These are phyloP conservation scores for Hordeum marinum DNA, from an alignment of 176 grass and related monocot genomes.

Conservation along the genomic window DNA sequence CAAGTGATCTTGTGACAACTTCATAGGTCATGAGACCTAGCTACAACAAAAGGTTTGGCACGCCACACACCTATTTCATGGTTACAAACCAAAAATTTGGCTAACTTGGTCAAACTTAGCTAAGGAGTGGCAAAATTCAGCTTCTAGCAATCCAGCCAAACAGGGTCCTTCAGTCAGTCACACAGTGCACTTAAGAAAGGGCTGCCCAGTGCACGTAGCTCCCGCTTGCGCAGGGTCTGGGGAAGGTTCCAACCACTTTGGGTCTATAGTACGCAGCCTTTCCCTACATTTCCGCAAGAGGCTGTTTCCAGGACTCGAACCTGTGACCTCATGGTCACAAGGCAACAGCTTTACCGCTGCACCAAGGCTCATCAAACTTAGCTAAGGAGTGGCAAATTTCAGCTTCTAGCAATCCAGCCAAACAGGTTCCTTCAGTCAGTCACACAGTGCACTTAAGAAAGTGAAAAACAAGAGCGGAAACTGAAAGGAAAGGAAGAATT, in stretches of 20 bases:
- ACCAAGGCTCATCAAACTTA: no score
- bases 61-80: background rate
- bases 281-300: no score
- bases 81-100: background rate
- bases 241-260: no score
- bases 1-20: background rate
- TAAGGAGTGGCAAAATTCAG: background rate
- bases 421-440: background rate
- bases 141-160: background rate
- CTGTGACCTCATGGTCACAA: no score
- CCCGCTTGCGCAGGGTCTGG: no score
- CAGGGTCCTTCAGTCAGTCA: background rate
- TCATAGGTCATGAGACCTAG: background rate
- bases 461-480: background rate
- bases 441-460: slow-evolving; percentile 4
- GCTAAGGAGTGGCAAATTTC: no score
- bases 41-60: background rate
- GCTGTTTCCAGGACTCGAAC: no score
- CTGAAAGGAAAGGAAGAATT: background rate
- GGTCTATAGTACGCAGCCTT: no score
- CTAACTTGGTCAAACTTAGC: background rate
- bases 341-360: no score
- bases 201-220: no score
- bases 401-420: background rate
- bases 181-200: slow-evolving; percentile 5